Base-by-base conservation (phyloP, 2,329 filamentous ascomycete species). In the Cordyceps cicadae region DNA sequence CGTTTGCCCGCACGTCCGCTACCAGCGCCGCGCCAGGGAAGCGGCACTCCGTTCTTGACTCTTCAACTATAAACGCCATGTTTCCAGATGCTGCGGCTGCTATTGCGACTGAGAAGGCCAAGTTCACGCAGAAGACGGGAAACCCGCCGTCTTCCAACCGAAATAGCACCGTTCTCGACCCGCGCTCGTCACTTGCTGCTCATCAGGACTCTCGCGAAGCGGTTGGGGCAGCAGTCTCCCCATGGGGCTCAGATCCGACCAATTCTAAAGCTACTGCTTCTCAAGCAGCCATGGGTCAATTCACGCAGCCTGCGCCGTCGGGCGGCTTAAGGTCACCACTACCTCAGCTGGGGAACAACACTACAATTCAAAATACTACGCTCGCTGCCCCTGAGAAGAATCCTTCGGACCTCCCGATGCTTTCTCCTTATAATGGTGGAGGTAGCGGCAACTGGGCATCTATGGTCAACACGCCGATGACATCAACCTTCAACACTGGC, bases 71-170 rank as follows among this genome's bases (percentile, higher is more conserved):
- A 75, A 96, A 96, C 75, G 92, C 91, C 69, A 97, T 99, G 94
- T 99, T 99, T 74, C 94, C 94, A 7, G 94, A 99, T 77, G 94
- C 94, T 50, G 94, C 94, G 15, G 93, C 93, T 48, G 94, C 94
- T n/a, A 97, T 99, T 73, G 93, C 93, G 29, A 96, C 94, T 63
- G 93, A 99, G 75, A 97, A 97, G 79, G 93, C 92, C 62, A 95
- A 97, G 73, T 97, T 95, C 71, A 95, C 92, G 19, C 92, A 97
- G 73, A 90, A 96, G 72, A 96, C 92, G 4, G 94, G 93, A 62
- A 91, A 92, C 65, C 87, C 88, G 24, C 92, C 92, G 3, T 85
- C 90, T 0, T 97, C 94, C 24, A 96, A 96, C 79, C 87, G 94
- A 62, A 97, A 97, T 77, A 97, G 93, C 73, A 81, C 87, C 64